Evolutionary conservation across 257 asterid species (phyloP), one percentile per base, ranked within the genome.

Genomic region (Echites panduratus): DNA sequence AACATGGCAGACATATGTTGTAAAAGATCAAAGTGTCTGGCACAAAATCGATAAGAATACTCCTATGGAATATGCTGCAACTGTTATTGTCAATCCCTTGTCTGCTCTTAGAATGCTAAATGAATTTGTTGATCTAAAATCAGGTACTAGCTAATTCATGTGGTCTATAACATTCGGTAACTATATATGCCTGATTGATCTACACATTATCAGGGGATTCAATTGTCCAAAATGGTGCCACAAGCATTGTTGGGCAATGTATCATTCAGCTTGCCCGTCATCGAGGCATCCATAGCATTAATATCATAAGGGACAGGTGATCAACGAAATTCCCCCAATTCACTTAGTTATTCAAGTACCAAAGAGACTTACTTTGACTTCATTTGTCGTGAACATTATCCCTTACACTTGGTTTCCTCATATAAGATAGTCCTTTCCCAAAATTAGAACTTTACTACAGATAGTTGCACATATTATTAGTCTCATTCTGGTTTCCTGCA

Each of bases 241-340:
- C 99, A 52, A 92, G 99, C 87, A 90, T 95, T 47, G 99, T 92
- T 22, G 99, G 99, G 65, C 99, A 89, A 85, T 95, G 99, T 71
- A 62, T 90, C 79, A 84, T 90, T 84, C 99, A 95, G 86, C 95
- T 95, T 78, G 99, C 99, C 64, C 89, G 85, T 58, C 67, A 84
- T 77, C 90, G 84, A 74, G 97, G 98, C 83, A 83, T 95, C 66
- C 89, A 66, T 49, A 88, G 90, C 63, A 69, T 95, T 61, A 95
- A 92, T 81, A 82, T 95, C 68, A 84, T 91, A 73, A 89, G 99
- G 76, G 97, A 95, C 89, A 92, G 98, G 98, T 93, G 77, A 49
- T 68, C 73, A 59, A 49, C 70, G n/a, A 59, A 2, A 19, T 20
- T 53, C 59, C n/a, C 19, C 8, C 24, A 66, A 41, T 54, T 56